Percentiles rank a stretch among this genome's conserved stretches.
Evolutionary conservation across 345 rosid species (phyloP).

Genomic region (Durio zibethinus): DNA sequence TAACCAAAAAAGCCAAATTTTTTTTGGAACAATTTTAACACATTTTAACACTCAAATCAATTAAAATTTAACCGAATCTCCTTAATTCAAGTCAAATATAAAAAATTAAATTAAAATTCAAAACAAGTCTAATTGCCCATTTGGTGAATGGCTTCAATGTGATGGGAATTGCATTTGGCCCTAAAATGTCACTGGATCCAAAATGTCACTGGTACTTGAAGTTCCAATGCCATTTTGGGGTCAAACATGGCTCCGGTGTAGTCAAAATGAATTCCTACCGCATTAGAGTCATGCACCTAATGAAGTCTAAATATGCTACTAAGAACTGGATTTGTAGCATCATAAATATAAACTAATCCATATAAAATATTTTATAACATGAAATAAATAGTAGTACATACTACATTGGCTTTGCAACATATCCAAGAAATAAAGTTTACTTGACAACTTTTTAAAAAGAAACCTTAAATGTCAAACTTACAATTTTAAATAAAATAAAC

Average conservation of each 20-base stretch:
- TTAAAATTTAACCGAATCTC: neutral
- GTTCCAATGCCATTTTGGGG: too few species aligned
- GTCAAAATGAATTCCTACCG: neutral
- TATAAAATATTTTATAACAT: neutral
- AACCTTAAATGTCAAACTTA: neutral
- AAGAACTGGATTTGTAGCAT: neutral
- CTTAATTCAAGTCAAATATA: neutral
- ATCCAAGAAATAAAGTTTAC: neutral
- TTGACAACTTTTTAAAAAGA: neutral
- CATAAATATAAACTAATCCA: neutral
- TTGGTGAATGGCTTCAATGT: neutral
- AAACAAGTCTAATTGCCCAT: neutral
- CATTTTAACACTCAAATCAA: neutral
- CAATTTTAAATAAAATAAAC: neutral
- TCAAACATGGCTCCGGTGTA: too few species aligned
- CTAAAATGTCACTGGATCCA: too few species aligned
- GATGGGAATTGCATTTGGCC: too few species aligned
- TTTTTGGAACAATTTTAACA: neutral
- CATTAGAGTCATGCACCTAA: neutral
- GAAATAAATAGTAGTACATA: neutral
- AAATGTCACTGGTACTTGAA: too few species aligned
- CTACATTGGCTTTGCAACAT: neutral
- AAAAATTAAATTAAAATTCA: neutral
- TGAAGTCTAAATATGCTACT: neutral
- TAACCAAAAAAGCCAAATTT: neutral